Percentiles rank a stretch among this genome's conserved stretches.
These are phyloP conservation scores for Umbelopsis isabellina DNA, from an alignment of 192 early-diverging fungal genomes.

Conservation along the genomic window DNA sequence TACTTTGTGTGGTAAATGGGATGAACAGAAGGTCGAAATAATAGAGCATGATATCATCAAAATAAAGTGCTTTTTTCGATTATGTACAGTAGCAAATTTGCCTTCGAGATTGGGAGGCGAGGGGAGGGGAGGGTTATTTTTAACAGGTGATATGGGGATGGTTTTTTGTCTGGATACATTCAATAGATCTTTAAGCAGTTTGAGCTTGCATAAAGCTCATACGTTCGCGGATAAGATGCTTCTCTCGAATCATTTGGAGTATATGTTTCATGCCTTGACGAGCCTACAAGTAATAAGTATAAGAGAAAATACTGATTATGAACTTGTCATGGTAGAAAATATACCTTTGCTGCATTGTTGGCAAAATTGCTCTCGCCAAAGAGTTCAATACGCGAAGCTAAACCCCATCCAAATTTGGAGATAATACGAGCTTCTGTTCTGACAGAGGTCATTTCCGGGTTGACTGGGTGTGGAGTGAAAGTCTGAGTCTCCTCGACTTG, in stretches of 20 bases:
- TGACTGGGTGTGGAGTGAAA: constrained; percentile 57
- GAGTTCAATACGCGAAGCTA: constrained; percentile 82
- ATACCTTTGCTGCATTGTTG: constrained; percentile 71
- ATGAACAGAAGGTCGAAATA: not conserved
- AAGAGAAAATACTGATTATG: too few species aligned
- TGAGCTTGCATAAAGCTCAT: constrained; percentile 20
- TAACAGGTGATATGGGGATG: constrained; percentile 2
- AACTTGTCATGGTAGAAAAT: too few species aligned
- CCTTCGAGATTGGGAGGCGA: not conserved
- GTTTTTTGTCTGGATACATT: not conserved
- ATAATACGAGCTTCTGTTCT: constrained; percentile 86
- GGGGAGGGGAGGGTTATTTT: constrained; percentile 25
- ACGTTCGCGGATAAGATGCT: constrained; percentile 19
- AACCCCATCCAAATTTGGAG: constrained; percentile 84
- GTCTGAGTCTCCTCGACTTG: constrained; percentile 92
- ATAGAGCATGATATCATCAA: not conserved
- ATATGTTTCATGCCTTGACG: constrained; percentile 33
- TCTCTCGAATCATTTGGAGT: constrained; percentile 35
- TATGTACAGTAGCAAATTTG: constrained; percentile 1
- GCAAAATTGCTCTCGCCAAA: constrained; percentile 88
- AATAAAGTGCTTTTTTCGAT: not conserved
- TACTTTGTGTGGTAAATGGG: too few species aligned
- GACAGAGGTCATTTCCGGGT: constrained; percentile 66
- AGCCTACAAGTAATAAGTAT: constrained; percentile 3
- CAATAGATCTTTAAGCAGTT: not conserved